phyloP scores from a whole-genome alignment of 2,329 filamentous ascomycete genomes.

The Cercospora sp. region DNA sequence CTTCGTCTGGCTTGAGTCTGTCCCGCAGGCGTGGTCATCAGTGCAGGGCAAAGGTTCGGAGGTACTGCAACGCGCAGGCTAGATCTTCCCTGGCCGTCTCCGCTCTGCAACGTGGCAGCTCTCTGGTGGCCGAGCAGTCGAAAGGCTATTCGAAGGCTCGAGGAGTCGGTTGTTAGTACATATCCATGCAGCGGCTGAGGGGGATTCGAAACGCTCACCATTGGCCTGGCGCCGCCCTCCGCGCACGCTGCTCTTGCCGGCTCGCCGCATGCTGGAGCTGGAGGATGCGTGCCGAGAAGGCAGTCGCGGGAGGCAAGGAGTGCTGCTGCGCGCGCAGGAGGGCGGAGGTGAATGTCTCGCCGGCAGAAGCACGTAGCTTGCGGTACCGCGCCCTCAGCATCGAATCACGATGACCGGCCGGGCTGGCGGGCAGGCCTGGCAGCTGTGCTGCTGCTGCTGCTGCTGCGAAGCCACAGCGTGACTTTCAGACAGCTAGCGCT shows the following conservation, averaged over 20 bases:
- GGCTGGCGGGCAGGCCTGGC: conserved; percentile 19
- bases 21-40: conserved; percentile 44
- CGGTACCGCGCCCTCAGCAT: conserved; percentile 20
- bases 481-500: conserved; percentile 24
- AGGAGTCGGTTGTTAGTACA: conserved; percentile 27
- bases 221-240: conserved; percentile 19
- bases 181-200: conserved; percentile 23
- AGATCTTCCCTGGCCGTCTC: conserved; percentile 47
- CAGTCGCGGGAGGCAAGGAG: conserved; percentile 11
- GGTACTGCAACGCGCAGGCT: conserved; percentile 24
- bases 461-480: conserved; percentile 22
- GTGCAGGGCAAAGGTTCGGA: conserved; percentile 24
- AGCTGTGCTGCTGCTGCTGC: conserved; percentile 19
- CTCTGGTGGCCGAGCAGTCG: conserved; percentile 35
- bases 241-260: conserved; percentile 17
- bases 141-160: conserved; percentile 33
- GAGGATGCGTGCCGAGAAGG: conserved; percentile 6
- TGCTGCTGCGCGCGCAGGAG: conserved; percentile 11
- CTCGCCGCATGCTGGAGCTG: conserved; percentile 3
- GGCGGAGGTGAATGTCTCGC: conserved; percentile 17
- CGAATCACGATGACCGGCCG: conserved; percentile 22
- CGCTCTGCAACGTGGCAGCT: conserved; percentile 56
- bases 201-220: conserved; percentile 17
- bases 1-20: conserved; percentile 29
- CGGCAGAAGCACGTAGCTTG: conserved; percentile 24